Evolutionary conservation across 2,329 filamentous ascomycete species (phyloP), one percentile per base, ranked within the genome.

Genomic region (Fusarium subglutinans): DNA sequence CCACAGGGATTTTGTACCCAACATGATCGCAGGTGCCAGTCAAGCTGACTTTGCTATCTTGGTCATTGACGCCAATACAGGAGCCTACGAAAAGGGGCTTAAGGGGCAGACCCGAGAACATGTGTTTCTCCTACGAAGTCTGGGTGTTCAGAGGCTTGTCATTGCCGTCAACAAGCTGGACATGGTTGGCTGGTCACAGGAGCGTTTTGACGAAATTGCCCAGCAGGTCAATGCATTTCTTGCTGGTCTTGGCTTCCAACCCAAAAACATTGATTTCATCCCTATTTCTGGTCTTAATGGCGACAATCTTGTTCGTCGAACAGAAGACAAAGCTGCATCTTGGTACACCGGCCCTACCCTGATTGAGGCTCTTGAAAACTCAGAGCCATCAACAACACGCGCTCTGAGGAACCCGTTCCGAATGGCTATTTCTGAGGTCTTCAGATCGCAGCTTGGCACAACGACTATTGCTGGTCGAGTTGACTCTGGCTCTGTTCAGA

Each of bases 161-260:
- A 93, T 99, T 35, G 95, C 94, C 4, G 90, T 99, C 70, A 99
- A 99, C 84, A 99, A 99, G 82, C 92, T 99, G 78, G 96, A 99
- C 81, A 92, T 91, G 22, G 91, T 96, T 12, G 85, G 87, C 11
- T 99, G 97, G 97, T 93, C 92, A 5, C 86, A 94, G 81, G 91
- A 91, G 9, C 90, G 94, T 5, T 99, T 97, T 76, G 89, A 94
- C 30, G 93, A 97, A 77, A 98, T 99, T 64, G 88, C 90, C 48
- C 90, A 94, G 70, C 94, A 98, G 78, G 91, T 98, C 73, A 90
- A 90, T 0, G 92, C 94, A 2, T 98, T 99, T 81, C 85, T 99
- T 69, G 91, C 89, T 0, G 90, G 92, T 2, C 93, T 95, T 2
- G 94, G 94, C 4, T 99, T 98, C 79, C 90, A 93, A 64, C 80